Conservation (phyloP, 2,329 filamentous ascomycete species). For the Stenocarpella maydis region DNA sequence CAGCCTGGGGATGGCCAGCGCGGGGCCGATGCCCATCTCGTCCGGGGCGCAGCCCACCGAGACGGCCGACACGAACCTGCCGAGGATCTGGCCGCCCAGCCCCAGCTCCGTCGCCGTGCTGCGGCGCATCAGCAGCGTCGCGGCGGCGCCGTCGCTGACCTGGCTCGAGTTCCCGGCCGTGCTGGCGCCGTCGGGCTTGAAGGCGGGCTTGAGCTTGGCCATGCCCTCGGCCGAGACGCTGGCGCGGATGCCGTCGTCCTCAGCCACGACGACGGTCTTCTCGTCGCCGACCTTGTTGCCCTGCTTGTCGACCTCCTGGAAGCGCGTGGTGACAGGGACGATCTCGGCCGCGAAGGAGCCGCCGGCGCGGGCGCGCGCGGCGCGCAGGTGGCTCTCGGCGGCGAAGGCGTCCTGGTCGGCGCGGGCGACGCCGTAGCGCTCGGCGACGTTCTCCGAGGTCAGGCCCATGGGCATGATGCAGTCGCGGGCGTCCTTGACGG, state of each 20-base stretch:
- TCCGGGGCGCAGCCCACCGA: conserved; percentile 84
- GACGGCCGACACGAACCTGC: conserved; percentile 80
- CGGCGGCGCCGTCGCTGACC: conserved; percentile 88
- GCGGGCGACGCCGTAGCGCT: conserved; percentile 75
- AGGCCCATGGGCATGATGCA: conserved; percentile 96
- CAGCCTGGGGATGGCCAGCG: conserved; percentile 84
- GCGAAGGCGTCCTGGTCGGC: conserved; percentile 87
- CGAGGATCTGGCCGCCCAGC: conserved; percentile 74
- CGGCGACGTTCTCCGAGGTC: conserved; percentile 88
- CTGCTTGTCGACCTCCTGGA: conserved; percentile 69
- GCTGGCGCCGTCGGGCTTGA: conserved; percentile 75
- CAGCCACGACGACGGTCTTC: conserved; percentile 71
- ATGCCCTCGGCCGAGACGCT: conserved; percentile 74
- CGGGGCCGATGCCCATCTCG: conserved; percentile 94
- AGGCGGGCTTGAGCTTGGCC: conserved; percentile 84
- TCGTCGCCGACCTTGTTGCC: conserved; percentile 63
- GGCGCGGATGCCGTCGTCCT: conserved; percentile 84
- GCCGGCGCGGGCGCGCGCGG: conserved; percentile 71
- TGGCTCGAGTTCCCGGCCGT: conserved; percentile 90
- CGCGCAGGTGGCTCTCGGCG: conserved; percentile 75
- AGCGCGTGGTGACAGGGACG: conserved; percentile 78
- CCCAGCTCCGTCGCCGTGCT: conserved; percentile 79
- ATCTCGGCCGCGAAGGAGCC: conserved; percentile 83
- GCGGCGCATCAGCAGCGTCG: conserved; percentile 84
- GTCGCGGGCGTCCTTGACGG: conserved; percentile 75